Conservation (phyloP, 1,284 basidiomycete species). For the Ustilago loliicola region DNA sequence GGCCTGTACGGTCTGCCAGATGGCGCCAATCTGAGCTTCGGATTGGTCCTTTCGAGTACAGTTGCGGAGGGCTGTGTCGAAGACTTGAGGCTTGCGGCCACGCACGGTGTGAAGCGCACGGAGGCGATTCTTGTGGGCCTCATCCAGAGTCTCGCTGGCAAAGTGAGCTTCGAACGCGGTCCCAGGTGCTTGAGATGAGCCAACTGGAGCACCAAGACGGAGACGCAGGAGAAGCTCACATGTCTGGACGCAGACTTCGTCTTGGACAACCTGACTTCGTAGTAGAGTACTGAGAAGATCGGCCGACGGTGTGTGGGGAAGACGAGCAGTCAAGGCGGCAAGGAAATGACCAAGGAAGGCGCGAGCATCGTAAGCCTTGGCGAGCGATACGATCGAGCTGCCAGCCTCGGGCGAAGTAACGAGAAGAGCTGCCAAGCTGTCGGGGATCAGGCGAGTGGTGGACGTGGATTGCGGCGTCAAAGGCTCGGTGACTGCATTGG, state of each 20-base stretch:
- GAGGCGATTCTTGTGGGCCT: constrained; percentile 48
- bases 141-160: constrained; percentile 11
- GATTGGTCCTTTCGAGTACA: constrained; percentile 39
- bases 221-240: constrained; percentile 44
- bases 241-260: constrained; percentile 25
- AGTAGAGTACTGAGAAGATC: constrained; percentile 44
- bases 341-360: constrained; percentile 54
- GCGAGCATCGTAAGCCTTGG: constrained; percentile 45
- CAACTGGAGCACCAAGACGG: constrained; percentile 22
- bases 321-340: constrained; percentile 37
- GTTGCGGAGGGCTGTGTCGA: constrained; percentile 53
- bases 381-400: constrained; percentile 27
- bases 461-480: constrained; percentile 28
- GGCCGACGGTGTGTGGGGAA: constrained; percentile 31
- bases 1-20: constrained; percentile 55
- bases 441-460: constrained; percentile 43
- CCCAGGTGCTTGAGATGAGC: constrained; percentile 30
- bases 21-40: constrained; percentile 30
- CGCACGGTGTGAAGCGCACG: constrained; percentile 51
- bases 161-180: constrained; percentile 39
- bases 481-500: constrained; percentile 30
- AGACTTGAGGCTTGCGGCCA: constrained; percentile 41
- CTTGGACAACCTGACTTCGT: constrained; percentile 30
- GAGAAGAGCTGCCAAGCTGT: constrained; percentile 40
- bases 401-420: constrained; percentile 34